Evolutionary conservation across 768 basidiomycete genomes (phyloP), one percentile per base, ranked within the genome.

Genomic region (Naematelia encephala): DNA sequence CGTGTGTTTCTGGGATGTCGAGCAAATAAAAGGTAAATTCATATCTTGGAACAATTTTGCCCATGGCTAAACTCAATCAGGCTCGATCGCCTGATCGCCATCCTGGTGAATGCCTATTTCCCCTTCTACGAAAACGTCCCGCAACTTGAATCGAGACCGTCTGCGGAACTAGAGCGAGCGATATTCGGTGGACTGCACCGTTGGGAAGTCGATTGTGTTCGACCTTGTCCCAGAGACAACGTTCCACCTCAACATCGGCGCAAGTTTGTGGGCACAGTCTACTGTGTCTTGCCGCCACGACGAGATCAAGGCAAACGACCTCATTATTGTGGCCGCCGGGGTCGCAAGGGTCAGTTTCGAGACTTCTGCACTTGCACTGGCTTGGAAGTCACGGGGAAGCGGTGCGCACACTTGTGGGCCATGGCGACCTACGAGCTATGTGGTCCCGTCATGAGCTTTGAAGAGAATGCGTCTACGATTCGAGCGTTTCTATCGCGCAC

Each of bases 201-300:
- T 1, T 60, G 59, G 59, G 59, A 55, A 22, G 48, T 16, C 16
- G 54, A 56, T 34, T 46, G 54, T 50, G 30, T 60, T 27, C 52
- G 43, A 1, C 30, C 50, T 2, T 59, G 39, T n/a, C 13, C 29
- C 34, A 22, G 3, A 2, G n/a, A 8, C 21, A 5, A n/a, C 2
- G 50, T 53, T 22, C 58, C 52, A 10, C n/a, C 5, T 8, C 13
- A 4, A 12, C 34, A 52, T 2, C 25, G 22, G 19, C 11, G 5
- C 23, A 28, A 29, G 8, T 52, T 52, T 30, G 29, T 16, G 26
- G 29, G 10, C 4, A 30, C 10, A 4, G 51, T 52, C 3, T 54
- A 46, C 44, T 27, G 42, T 26, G 51, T 53, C 4, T 39, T 16
- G 3, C 39, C 46, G 1, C 34, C 58, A 3, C 30, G 43, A n/a